phyloP scores from a whole-genome alignment of 2,329 filamentous ascomycete species.

The Lasiodiplodia citricola region DNA sequence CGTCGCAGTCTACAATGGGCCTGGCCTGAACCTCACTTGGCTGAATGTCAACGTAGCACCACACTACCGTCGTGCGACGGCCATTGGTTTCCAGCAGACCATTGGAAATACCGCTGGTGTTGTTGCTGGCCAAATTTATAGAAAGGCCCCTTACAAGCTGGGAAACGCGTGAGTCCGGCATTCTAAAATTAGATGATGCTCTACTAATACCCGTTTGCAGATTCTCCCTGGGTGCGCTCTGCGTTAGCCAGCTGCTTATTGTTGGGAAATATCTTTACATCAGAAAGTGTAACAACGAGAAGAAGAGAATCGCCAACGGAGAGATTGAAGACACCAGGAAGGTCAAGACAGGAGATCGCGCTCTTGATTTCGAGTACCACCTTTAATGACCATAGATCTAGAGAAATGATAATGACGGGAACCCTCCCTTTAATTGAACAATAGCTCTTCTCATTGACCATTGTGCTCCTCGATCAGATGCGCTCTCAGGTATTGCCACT shows the following conservation, averaged over 20 bases:
- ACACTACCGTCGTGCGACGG: constrained; percentile 56
- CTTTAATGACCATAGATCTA: constrained; percentile 20
- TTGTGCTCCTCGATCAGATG: background rate
- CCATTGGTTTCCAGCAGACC: constrained; percentile 54
- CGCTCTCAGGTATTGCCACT: background rate
- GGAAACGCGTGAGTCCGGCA: constrained; percentile 17
- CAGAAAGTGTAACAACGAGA: constrained; percentile 46
- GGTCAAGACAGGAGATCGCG: constrained; percentile 54
- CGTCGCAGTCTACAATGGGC: constrained; percentile 34
- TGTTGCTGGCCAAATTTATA: constrained; percentile 55
- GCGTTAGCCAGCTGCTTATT: constrained; percentile 46
- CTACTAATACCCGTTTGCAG: constrained; percentile 2
- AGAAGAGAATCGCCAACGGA: constrained; percentile 48
- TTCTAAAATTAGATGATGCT: background rate
- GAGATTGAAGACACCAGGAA: constrained; percentile 52
- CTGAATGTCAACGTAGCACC: constrained; percentile 55
- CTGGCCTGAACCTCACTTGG: constrained; percentile 56
- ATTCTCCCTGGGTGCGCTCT: constrained; percentile 45
- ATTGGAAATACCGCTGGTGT: constrained; percentile 57
- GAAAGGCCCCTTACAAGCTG: constrained; percentile 31
- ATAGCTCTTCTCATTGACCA: background rate
- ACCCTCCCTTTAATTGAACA: background rate
- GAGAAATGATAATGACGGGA: background rate
- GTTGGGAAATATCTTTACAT: constrained; percentile 51
- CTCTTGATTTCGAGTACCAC: constrained; percentile 57